Percentiles rank a stretch among this genome's conserved stretches.
These are phyloP conservation scores for Earliella scabrosa DNA, from an alignment of 1,284 basidiomycete genomes.

Conservation along the genomic window DNA sequence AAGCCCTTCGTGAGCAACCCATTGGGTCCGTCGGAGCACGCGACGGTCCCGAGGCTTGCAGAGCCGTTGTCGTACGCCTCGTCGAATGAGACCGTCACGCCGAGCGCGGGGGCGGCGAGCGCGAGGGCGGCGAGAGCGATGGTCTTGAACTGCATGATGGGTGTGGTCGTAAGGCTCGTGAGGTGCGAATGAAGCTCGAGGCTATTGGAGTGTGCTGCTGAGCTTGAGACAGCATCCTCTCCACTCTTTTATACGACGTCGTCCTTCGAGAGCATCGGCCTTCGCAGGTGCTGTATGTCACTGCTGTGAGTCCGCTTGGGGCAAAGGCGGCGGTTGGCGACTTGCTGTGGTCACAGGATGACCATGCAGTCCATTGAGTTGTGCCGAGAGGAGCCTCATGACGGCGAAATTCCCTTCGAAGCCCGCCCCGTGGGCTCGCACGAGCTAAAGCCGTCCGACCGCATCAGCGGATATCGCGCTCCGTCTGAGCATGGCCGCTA, in stretches of 20 bases:
- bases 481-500: not conserved
- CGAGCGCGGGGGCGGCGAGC: constrained; percentile 17
- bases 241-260: not conserved
- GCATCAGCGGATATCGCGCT: not conserved
- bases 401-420: not conserved
- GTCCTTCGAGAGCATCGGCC: not conserved
- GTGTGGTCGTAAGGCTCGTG: not conserved
- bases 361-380: not conserved
- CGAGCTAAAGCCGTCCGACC: not conserved
- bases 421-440: not conserved
- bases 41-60: constrained; percentile 39
- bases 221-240: not conserved
- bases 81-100: constrained; percentile 44
- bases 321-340: not conserved
- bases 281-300: not conserved
- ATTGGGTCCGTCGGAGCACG: constrained; percentile 54
- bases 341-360: constrained; percentile 4
- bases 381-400: not conserved
- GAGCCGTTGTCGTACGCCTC: constrained; percentile 44
- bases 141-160: constrained; percentile 31
- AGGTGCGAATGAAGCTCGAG: not conserved
- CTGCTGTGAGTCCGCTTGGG: not conserved
- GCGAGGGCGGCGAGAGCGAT: constrained; percentile 30
- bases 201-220: not conserved
- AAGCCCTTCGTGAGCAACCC: constrained; percentile 49